Evolutionary conservation across 495 filamentous ascomycete species (phyloP), one percentile per base, ranked within the genome.

Genomic region (Schizothecium vesticola): DNA sequence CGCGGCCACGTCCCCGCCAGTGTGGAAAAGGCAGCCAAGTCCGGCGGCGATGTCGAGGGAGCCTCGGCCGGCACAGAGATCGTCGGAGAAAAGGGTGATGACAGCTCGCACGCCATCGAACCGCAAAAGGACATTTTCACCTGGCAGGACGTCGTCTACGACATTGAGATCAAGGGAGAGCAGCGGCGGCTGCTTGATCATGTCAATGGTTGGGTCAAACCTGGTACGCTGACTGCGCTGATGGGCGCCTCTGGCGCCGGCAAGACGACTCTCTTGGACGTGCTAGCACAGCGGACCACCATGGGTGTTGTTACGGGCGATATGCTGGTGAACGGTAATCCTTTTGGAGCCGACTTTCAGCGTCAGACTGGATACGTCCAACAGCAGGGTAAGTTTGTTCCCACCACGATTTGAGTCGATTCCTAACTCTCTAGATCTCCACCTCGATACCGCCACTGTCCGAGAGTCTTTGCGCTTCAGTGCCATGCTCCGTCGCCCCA

Each of bases 341-440:
- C 82, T 26, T 85, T 88, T 10, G 90, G 90, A 63, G 81, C 84
- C 8, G 88, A 87, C 3, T 95, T 96, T 78, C 91, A 92, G 71
- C 86, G 92, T 2, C 90, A 92, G 76, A 94, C 90, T 1, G 93
- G 92, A 19, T 96, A 96, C 73, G 93, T 92, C 19, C 91, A 97
- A 74, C 93, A 97, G 73, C 91, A 96, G 75, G 93, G 92, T 80
- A 80, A 86, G 73, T 56, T n/a, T 31, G 1, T 57, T 0, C 4
- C 31, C 13, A 25, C 22, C 9, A 11, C 12, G 43, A 19, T 57
- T 56, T 21, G 43, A 11, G 25, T 1, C 61, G 3, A 12, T 10
- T 36, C 6, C 24, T 68, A n/a, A 69, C 22, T 11, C 21, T n/a
- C 12, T 28, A 72, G 90, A 97, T 82, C 84, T 97, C 1, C 93